A percentile compares a stretch with the other conserved stretches of the same genome.
Evolutionary conservation across 2,329 filamentous ascomycete genomes (phyloP).

Genomic region (Neopestalotiopsis sp.): DNA sequence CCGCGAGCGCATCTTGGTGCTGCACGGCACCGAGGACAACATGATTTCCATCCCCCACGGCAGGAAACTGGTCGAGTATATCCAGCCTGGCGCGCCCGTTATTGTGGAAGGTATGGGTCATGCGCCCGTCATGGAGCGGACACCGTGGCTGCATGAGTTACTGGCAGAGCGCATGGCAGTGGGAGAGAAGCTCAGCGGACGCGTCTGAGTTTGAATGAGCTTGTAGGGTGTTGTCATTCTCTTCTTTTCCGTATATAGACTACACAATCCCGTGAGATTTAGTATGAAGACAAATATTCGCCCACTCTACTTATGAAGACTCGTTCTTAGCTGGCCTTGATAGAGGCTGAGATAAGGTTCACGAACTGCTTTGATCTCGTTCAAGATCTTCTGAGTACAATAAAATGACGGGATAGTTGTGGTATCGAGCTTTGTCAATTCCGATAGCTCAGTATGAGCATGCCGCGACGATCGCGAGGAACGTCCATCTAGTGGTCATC

Average conservation of each 20-base stretch:
- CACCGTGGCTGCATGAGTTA: conserved; percentile 66
- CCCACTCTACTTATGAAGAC: too few species aligned
- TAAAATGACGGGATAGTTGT: too few species aligned
- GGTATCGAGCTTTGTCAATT: too few species aligned
- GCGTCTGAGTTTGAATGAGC: background rate
- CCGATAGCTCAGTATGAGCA: too few species aligned
- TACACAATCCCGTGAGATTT: too few species aligned
- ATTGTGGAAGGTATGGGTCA: conserved; percentile 78
- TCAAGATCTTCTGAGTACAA: too few species aligned
- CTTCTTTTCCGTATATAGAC: background rate
- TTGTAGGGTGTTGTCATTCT: background rate
- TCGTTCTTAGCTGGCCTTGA: too few species aligned
- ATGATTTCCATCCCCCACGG: conserved; percentile 80
- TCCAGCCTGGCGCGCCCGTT: conserved; percentile 65
- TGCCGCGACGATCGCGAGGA: too few species aligned
- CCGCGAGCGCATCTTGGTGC: conserved; percentile 73
- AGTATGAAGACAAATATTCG: too few species aligned
- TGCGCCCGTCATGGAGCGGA: conserved; percentile 74
- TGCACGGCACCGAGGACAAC: conserved; percentile 77
- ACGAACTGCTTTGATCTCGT: too few species aligned
- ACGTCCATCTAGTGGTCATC: too few species aligned
- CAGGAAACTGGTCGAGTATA: conserved; percentile 66
- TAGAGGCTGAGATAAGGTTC: too few species aligned
- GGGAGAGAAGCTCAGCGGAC: background rate
- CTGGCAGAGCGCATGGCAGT: conserved; percentile 58